Base-by-base conservation (phyloP, 345 rosid species). In the Excoecaria cochinchinensis region DNA sequence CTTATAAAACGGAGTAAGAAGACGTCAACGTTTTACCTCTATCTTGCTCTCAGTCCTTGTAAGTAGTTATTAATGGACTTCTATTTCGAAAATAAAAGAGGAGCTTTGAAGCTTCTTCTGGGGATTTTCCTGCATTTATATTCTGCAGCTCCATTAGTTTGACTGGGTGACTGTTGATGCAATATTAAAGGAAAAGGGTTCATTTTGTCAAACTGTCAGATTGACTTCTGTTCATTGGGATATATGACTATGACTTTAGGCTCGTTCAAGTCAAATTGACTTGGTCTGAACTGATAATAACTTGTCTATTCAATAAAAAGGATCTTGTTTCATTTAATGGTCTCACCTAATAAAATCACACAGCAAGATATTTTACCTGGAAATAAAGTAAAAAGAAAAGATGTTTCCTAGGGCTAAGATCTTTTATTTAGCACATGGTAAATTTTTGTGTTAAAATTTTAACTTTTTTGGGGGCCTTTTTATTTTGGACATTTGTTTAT, bases 41-140 rank as follows among this genome's bases (percentile, higher is more conserved):
- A 85, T 84, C 97, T 94, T 40, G 86, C 92, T 53, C 90, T 84
- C 39, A 61, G 84, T 16, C 89, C 95, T 70, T 86, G 98, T 95
- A 85, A 95, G 97, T 87, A 6, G 44, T 66, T 62, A 31, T 36
- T 75, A 57, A 5, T 15, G 44, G 52, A 44, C 17, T 25, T 56
- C 14, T 48, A 57, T 58, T 42, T 65, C 4, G 3, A 44, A 67
- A 31, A 17, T 8, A 25, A 42, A 55, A 55, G 53, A 40, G 62
- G 53, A 64, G 15, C 21, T 51, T 19, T 7, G 31, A 14, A n/a
- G 67, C 57, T 73, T 51, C 67, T 44, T 44, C 6, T 0, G 25
- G 4, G 63, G 40, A 73, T 63, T 70, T 66, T 11, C 62, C 71
- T 22, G 16, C 11, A 17, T 19, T 25, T 24, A 59, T 66, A 22